Base-by-base conservation (phyloP, 495 filamentous ascomycete species). In the Penicillium lividum region DNA sequence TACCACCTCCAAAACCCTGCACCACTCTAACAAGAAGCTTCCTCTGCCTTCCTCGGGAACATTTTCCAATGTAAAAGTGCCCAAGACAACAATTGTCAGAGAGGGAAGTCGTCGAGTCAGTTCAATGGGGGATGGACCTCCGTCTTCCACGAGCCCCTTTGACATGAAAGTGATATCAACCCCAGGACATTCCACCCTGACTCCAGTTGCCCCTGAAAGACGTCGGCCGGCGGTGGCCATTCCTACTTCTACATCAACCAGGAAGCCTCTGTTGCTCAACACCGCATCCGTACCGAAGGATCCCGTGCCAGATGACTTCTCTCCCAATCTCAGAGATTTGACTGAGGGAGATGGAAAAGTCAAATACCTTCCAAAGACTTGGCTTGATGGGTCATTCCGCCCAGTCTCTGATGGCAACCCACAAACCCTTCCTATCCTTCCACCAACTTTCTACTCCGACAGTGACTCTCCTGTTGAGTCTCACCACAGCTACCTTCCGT, bases 281-380 rank as follows among this genome's bases (percentile, higher is more conserved):
- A 29, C 40, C 1, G 3, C 34, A 6, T 29, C 43, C 2, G 11
- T 18, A 9, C 29, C 48, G 5, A 46, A 53, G 0, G 27, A 49
- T 28, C 31, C 55, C 3, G 31, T 50, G n/a, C 53, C 46, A 5
- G 36, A 54, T 6, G 51, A 53, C 31, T 58, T 52, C 1, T 52
- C 55, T 27, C 55, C 51, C 15, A 43, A 38, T 13, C 22, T 16
- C 4, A 5, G 31, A 29, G 54, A 61, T 11, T 55, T 61, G n/a
- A 18, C 51, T 18, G 51, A 58, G 46, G 54, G 51, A 7, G 31
- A 29, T 8, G 58, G 51, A 7, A 58, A 55, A 42, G 42, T 55
- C 30, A 61, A 58, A 31, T 64, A 60, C 27, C 50, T 60, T 38
- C 61, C 53, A 9, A 43, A 22, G n/a, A 13, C 13, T n/a, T 60